Base-by-base conservation (phyloP, 352 stramenopile species). In the Globisporangium takayamanum region DNA sequence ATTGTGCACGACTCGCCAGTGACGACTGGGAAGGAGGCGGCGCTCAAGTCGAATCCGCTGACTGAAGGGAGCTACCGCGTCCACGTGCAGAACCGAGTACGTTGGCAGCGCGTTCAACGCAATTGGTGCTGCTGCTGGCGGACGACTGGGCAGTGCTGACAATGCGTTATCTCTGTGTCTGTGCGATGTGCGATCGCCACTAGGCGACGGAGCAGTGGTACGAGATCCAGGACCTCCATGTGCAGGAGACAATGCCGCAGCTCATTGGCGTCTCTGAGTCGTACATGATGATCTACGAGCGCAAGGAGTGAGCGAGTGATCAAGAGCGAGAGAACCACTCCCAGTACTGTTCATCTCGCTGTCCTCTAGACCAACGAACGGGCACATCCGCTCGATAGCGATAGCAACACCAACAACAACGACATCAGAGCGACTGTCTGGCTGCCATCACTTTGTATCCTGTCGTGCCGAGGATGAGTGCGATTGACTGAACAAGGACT, bases 141-240 rank as follows among this genome's bases (percentile, higher is more conserved):
- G 15, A 16, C 16, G 20, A 53, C 15, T 53, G 5, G 7, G 12
- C 8, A 14, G 6, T 14, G 3, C 33, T 22, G 28, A 42, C 15
- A 6, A 2, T 36, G 22, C 33, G 33, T 12, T 50, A 22, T 50
- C 7, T 18, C 16, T 4, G 14, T 44, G 14, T 41, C 28, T 52
- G 47, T 10, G 6, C 12, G 18, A 22, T 53, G 5, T 20, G 10
- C 16, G 11, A n/a, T 10, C 25, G 39, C 10, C 39, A 14, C n/a
- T 37, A 96, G 77, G 92, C 86, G 26, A 96, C 87, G 5, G 89
- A 97, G 50, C 93, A 98, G 61, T 99, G 96, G 97, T 99, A 99
- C 69, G 97, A 99, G 64, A 97, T 99, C 46, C 95, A 99, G 65
- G 97, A 99, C 64, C 74, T 99, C 22, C 89, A 98, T 57, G 96